Percentiles rank a stretch among this genome's conserved stretches.
phyloP scores from a whole-genome alignment of 345 rosid genomes.

The Melastoma malabathricum region DNA sequence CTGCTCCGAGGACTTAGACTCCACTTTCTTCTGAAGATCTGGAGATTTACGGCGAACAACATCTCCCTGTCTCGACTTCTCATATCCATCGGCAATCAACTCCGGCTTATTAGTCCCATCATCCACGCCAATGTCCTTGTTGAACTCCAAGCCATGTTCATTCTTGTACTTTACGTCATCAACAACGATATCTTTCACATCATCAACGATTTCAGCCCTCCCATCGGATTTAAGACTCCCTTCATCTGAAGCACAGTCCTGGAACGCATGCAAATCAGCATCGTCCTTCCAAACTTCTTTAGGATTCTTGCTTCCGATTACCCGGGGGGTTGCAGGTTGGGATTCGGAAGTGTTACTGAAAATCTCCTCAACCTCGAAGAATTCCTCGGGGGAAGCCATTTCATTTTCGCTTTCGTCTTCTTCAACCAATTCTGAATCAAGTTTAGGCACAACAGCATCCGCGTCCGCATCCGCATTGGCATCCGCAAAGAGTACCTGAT shows the following conservation, averaged over 20 bases:
- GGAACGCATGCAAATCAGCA: slow-evolving; percentile 48
- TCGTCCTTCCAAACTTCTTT: slow-evolving; percentile 63
- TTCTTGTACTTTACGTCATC: slow-evolving; percentile 79
- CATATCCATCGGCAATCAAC: slow-evolving; percentile 14
- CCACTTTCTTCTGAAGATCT: slow-evolving; percentile 27
- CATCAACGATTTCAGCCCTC: slow-evolving; percentile 37
- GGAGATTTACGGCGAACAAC: slow-evolving; percentile 21
- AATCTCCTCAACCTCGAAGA: slow-evolving; percentile 95
- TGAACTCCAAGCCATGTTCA: slow-evolving; percentile 39
- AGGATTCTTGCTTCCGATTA: slow-evolving; percentile 21
- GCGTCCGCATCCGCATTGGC: slow-evolving; percentile 25
- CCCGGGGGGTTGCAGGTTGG: slow-evolving; percentile 26
- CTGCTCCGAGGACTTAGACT: slow-evolving; percentile 19
- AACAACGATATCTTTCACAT: slow-evolving; percentile 82
- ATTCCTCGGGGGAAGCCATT: slow-evolving; percentile 77
- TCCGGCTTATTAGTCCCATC: slow-evolving; percentile 38
- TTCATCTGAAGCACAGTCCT: slow-evolving; percentile 72
- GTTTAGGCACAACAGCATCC: slow-evolving; percentile 48
- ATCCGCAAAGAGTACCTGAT: slow-evolving; percentile 84
- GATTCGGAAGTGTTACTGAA: slow-evolving; percentile 60
- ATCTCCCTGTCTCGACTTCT: slow-evolving; percentile 20
- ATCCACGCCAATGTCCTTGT: slow-evolving; percentile 84
- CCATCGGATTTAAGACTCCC: slow-evolving; percentile 34
- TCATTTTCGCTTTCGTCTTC: slow-evolving; percentile 63
- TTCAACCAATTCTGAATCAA: slow-evolving; percentile 25